phyloP scores from a whole-genome alignment of 2,329 filamentous ascomycete species.

The Penicillium sp. region DNA sequence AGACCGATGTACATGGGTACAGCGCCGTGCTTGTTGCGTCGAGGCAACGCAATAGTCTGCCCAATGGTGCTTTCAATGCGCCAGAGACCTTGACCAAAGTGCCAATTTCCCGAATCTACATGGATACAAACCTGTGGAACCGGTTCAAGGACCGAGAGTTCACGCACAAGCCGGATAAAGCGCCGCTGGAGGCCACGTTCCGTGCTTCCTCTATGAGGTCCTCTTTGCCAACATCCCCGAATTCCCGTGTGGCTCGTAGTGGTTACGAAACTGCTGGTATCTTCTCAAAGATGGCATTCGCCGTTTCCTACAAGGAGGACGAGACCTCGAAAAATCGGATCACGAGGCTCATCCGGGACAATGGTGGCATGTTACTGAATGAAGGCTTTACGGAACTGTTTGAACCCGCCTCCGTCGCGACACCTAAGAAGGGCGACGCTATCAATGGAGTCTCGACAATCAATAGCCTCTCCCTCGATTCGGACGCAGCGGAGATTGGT shows the following conservation, averaged over 20 bases:
- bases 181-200: conserved; percentile 29
- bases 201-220: conserved; percentile 48
- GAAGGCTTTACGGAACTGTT: conserved; percentile 85
- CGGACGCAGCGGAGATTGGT: conserved; percentile 62
- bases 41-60: conserved; percentile 52
- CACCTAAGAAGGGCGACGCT: conserved; percentile 36
- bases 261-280: conserved; percentile 51
- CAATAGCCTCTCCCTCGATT: conserved; percentile 59
- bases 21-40: conserved; percentile 48
- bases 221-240: conserved; percentile 55
- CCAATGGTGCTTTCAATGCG: conserved; percentile 38
- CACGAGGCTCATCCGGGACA: conserved; percentile 67
- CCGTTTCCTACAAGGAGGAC: conserved; percentile 73
- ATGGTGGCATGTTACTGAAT: conserved; percentile 74
- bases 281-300: conserved; percentile 86
- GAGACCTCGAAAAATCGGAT: conserved; percentile 63
- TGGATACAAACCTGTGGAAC: conserved; percentile 56
- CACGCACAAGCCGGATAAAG: conserved; percentile 33
- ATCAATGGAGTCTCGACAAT: conserved; percentile 26
- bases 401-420: conserved; percentile 49
- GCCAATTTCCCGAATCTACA: conserved; percentile 53
- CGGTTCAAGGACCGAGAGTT: conserved; percentile 51
- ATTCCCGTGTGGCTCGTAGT: conserved; percentile 55
- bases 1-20: conserved; percentile 54
- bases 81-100: conserved; percentile 47